Percentiles rank a stretch among this genome's conserved stretches.
phyloP scores from a whole-genome alignment of 192 early-diverging fungal genomes.

The Linnemannia zychae region DNA sequence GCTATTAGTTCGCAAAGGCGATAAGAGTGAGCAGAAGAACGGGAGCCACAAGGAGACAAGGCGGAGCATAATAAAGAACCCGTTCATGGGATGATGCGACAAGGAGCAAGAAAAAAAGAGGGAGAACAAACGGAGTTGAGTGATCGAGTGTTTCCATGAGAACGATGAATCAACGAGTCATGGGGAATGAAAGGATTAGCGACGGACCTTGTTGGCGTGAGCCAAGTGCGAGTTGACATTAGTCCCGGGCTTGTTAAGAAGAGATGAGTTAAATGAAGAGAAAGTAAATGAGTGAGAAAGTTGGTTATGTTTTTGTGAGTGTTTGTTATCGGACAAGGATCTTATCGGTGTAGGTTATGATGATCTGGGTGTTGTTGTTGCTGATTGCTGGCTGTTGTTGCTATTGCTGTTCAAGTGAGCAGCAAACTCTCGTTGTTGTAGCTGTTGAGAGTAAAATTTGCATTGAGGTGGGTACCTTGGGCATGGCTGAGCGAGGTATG shows the following conservation, averaged over 20 bases:
- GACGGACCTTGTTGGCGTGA: conserved; percentile 29
- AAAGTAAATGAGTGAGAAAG: too few species aligned
- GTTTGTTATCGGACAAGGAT: background rate
- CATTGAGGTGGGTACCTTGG: background rate
- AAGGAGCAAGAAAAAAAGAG: background rate
- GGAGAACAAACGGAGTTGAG: background rate
- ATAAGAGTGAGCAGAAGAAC: background rate
- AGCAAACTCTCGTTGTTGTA: background rate
- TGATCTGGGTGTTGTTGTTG: background rate
- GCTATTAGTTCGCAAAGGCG: conserved; percentile 3
- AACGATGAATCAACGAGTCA: background rate
- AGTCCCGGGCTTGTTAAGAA: background rate
- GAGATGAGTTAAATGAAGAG: background rate
- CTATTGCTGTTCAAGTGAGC: background rate
- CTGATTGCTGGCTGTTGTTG: too few species aligned
- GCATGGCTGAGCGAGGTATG: background rate
- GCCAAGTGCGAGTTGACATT: conserved; percentile 16
- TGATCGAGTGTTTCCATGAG: background rate
- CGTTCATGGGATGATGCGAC: background rate
- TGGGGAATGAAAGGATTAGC: background rate
- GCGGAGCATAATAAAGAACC: background rate
- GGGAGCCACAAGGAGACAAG: background rate
- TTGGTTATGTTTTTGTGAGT: background rate
- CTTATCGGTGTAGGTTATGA: background rate
- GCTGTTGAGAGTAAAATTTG: background rate